Percentiles rank a stretch among this genome's conserved stretches.
Conservation (phyloP, 768 basidiomycete genomes). For the Rhodosporidiobolus odoratus region DNA sequence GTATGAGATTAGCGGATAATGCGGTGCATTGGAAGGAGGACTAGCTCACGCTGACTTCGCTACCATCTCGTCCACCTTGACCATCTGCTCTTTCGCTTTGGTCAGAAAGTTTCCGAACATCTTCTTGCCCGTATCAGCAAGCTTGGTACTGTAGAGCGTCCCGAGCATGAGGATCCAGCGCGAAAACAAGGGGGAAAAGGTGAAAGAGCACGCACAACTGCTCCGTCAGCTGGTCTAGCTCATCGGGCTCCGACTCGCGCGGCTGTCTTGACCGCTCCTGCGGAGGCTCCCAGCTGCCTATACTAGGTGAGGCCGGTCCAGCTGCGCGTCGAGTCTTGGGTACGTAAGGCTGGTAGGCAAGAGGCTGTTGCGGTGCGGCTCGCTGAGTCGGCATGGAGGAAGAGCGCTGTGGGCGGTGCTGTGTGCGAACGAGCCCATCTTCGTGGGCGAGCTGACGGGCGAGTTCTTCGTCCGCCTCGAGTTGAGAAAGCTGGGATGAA, state of each 20-base stretch:
- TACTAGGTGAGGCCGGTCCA: background rate
- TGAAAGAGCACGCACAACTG: conserved; percentile 14
- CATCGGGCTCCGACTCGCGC: conserved; percentile 20
- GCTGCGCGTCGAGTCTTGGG: conserved; percentile 9
- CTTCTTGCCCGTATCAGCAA: conserved; percentile 34
- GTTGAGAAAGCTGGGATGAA: conserved; percentile 12
- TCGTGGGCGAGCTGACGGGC: conserved; percentile 27
- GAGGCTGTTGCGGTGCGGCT: background rate
- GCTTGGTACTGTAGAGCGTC: conserved; percentile 23
- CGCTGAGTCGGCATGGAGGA: background rate
- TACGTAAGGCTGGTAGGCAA: conserved; percentile 27
- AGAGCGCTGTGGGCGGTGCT: background rate
- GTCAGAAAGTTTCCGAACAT: conserved; percentile 21
- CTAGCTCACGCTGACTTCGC: conserved; percentile 11
- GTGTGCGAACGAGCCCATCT: conserved; percentile 1
- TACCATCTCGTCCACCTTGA: conserved; percentile 23
- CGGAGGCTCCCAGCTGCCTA: conserved; percentile 60
- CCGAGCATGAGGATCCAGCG: background rate
- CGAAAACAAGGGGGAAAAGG: background rate
- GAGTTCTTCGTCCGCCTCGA: conserved; percentile 29
- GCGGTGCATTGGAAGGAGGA: too few relatives aligned
- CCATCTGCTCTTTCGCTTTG: conserved; percentile 29
- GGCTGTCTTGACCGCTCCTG: conserved; percentile 49
- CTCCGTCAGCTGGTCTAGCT: conserved; percentile 28
- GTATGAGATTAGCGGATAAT: too few relatives aligned